Evolutionary conservation across 805 yeast genomes (phyloP).

Genomic region (Starmerella bombi): DNA sequence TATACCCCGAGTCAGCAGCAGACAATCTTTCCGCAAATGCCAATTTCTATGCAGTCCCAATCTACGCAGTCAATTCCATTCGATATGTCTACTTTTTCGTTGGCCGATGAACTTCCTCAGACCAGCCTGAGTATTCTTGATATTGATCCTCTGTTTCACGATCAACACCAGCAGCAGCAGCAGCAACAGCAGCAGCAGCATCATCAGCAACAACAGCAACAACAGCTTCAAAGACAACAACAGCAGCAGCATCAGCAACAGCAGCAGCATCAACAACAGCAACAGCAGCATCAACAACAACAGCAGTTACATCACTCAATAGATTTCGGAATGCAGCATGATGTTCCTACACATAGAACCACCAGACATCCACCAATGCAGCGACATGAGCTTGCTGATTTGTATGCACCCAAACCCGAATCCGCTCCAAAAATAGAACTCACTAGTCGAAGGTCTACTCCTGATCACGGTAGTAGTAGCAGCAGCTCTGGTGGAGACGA

Average conservation of each 20-base stretch:
- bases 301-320: slow-evolving; percentile 1
- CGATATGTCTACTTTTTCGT: slow-evolving; percentile 24
- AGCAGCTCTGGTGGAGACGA: slow-evolving; percentile 27
- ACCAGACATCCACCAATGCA: slow-evolving; percentile 7
- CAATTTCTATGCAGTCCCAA: not conserved
- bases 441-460: not conserved
- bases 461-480: not conserved
- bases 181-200: slow-evolving; percentile 5
- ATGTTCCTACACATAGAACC: not conserved
- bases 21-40: slow-evolving; percentile 20
- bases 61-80: slow-evolving; percentile 9
- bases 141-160: slow-evolving; percentile 18
- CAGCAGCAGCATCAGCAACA: too few relatives aligned
- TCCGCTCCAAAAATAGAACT: too few relatives aligned
- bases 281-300: too few relatives aligned
- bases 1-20: slow-evolving; percentile 3
- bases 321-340: not conserved
- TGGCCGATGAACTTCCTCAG: slow-evolving; percentile 26
- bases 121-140: slow-evolving; percentile 16
- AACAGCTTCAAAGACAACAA: slow-evolving; percentile 1
- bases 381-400: slow-evolving; percentile 17
- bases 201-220: too few relatives aligned
- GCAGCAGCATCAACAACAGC: too few relatives aligned
- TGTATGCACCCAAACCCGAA: slow-evolving; percentile 6
- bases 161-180: slow-evolving; percentile 5